Evolutionary conservation across 257 asterid species (phyloP), one percentile per base, ranked within the genome.

Genomic region (Voacanga thouarsii): DNA sequence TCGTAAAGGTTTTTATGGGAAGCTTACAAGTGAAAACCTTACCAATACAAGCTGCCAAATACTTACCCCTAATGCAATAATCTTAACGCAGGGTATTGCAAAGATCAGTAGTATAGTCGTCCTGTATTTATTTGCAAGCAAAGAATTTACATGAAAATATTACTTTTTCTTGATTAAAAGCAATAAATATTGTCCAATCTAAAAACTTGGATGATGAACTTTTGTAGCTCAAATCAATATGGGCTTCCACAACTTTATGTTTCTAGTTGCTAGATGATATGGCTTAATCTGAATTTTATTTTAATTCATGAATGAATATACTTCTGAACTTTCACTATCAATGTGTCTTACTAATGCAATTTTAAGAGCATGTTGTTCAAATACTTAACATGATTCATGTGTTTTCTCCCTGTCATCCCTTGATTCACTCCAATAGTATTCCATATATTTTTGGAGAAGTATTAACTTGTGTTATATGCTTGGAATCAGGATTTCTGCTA

Each of bases 401-500:
- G 71, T 30, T 28, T 41, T 55, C 57, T 70, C 64, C 51, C 51
- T 53, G 37, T 53, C 77, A 30, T 51, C 47, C 51, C 28, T 61
- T 44, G 30, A 56, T 49, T 49, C 53, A 59, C 41, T 44, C 59
- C 41, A 70, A 56, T 28, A 3, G 57, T 57, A 76, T 6, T 51
- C 72, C 68, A 79, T 33, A 50, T 60, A 45, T 56, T 7, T 53
- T 55, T 51, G 28, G 56, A 49, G 75, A 28, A 12, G 53, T 75
- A n/a, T 33, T 28, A 68, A 74, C 64, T 19, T n/a, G 15, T 67
- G 3, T 44, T 61, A 10, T 49, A 12, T 67, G 4, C 76, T 75
- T 66, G 72, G 65, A 4, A 45, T 65, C 82, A 92, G 98, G 98
- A 23, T 87, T 82, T 73, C 85, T 90, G 55, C 83, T 93, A 44